Evolutionary conservation across 805 yeast genomes (phyloP).

Genomic region (Priceomyces medius): DNA sequence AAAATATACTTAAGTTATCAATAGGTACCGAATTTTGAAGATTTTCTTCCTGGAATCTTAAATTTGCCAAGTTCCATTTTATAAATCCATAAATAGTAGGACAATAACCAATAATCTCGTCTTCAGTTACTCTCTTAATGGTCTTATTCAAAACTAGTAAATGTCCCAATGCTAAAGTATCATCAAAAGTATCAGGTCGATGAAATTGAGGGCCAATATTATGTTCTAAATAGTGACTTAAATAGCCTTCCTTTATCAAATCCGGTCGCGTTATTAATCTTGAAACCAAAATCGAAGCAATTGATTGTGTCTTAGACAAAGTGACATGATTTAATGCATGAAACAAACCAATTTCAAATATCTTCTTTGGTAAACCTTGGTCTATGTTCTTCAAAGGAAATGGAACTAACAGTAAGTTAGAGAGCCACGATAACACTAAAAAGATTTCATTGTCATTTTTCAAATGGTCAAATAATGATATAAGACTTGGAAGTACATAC

Average conservation of each 20-base stretch:
- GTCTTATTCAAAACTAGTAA: constrained; percentile 41
- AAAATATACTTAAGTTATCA: constrained; percentile 18
- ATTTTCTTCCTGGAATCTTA: constrained; percentile 11
- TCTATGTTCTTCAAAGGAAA: constrained; percentile 52
- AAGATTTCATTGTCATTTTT: constrained; percentile 25
- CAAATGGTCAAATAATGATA: constrained; percentile 7
- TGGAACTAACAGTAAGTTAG: constrained; percentile 70
- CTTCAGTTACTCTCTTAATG: constrained; percentile 23
- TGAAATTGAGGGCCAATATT: constrained; percentile 1
- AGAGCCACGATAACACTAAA: constrained; percentile 66
- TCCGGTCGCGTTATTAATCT: constrained; percentile 55
- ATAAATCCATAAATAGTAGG: constrained; percentile 15
- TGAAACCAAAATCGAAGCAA: constrained; percentile 52
- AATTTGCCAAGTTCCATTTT: constrained; percentile 14
- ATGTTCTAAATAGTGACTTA: constrained; percentile 15
- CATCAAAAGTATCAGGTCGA: neutral
- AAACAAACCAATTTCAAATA: constrained; percentile 34
- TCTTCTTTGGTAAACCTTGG: constrained; percentile 25
- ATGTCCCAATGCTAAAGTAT: constrained; percentile 30
- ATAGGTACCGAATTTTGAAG: constrained; percentile 2
- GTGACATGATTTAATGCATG: constrained; percentile 30
- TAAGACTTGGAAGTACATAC: constrained; percentile 40
- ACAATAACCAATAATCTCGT: constrained; percentile 9
- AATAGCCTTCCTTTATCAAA: constrained; percentile 18
- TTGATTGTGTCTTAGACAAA: constrained; percentile 59